These are phyloP conservation scores for Neurospora sublineolata DNA, from an alignment of 495 filamentous ascomycete species.

Conservation along the genomic window DNA sequence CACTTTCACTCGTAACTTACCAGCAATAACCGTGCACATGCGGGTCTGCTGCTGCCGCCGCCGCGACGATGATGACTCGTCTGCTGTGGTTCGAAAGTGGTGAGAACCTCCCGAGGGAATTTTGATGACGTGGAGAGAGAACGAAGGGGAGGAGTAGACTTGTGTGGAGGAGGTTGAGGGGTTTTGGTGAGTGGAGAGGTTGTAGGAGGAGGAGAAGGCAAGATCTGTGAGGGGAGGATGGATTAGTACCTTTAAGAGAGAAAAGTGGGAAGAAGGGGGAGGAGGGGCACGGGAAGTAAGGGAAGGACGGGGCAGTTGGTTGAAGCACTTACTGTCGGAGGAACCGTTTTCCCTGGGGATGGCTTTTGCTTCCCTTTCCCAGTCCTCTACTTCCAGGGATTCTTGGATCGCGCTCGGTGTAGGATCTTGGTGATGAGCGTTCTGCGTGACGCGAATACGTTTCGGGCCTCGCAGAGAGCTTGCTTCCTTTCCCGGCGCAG, in stretches of 20 bases:
- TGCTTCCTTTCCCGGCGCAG: neutral
- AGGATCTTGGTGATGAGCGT: neutral
- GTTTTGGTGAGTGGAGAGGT: neutral
- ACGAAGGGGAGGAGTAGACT: neutral
- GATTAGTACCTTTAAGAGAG: neutral
- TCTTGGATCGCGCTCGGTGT: neutral
- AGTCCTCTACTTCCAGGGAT: neutral
- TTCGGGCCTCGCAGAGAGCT: neutral
- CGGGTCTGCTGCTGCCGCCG: neutral
- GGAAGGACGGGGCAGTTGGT: neutral
- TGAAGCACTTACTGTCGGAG: neutral
- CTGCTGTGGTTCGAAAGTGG: neutral
- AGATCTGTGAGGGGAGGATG: neutral
- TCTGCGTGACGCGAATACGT: neutral
- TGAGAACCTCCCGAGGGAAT: neutral
- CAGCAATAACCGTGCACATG: neutral
- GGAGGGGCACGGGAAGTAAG: neutral
- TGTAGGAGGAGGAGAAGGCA: neutral
- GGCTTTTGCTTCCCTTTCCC: neutral
- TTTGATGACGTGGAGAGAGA: neutral
- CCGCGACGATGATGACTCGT: neutral
- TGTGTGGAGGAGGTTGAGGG: neutral
- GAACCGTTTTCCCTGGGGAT: neutral
- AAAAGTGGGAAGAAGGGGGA: neutral
- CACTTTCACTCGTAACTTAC: neutral